Evolutionary conservation across 2,329 filamentous ascomycete genomes (phyloP), one percentile per base, ranked within the genome.

Genomic region (Ceratocystis diversiconidia): DNA sequence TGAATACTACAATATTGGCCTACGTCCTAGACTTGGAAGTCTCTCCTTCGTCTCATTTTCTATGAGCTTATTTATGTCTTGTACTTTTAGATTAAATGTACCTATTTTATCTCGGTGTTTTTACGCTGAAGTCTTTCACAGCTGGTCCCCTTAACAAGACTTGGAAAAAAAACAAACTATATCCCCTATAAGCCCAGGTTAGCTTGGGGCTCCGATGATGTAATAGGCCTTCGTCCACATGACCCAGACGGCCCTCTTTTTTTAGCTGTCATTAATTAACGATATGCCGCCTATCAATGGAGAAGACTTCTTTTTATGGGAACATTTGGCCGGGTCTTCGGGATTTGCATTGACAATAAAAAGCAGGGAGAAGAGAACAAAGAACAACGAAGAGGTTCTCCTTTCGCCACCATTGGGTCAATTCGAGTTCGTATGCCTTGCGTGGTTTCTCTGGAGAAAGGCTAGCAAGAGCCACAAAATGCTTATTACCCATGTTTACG

Each of bases 21-120:
- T 28, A 25, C 2, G 28, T 28, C 28, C 12, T 32, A 7, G 10
- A 12, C 6, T 32, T 32, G 12, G 10, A 36, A 59, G 5, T 32
- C 15, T 32, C 28, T 30, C 32, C 32, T 57, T 32, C 15, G 52
- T 32, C 52, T 32, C 28, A 59, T 59, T 59, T 59, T 59, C n/a
- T 17, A n/a, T 59, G 52, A 59, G 52, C 52, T 59, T 59, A 32
- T 59, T 59, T 59, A 25, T 59, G 52, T 59, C 52, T 59, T 59
- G 52, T 4, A 59, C 15, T 19, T 32, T 32, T n/a, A 59, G n/a
- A 30, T 59, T 59, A 32, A 36, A 36, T 36, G 3, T 32, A 36
- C 4, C 1, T n/a, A 30, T 19, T 59, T 36, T 30, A 32, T 59
- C 52, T 17, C 28, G 4, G 7, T n/a, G 12, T 36, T 32, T 32